Base-by-base conservation (phyloP, 225 moss, liverwort and hornwort genomes). In the Pseudisothecium myosuroides region DNA sequence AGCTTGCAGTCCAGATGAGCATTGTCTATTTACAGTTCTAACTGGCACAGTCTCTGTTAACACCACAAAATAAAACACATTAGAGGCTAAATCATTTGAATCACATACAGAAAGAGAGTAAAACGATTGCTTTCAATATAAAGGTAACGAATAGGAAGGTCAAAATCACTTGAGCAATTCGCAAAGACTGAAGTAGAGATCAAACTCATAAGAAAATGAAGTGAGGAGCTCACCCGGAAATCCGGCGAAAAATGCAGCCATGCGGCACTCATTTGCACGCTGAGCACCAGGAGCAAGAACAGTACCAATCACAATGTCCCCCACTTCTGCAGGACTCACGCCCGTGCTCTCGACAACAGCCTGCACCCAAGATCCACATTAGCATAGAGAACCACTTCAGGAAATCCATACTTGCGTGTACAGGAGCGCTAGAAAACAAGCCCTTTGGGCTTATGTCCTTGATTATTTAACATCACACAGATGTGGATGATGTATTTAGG, bases 1-100 rank as follows among this genome's bases (percentile, higher is more conserved):
- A 55, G 98, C 98, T 92, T 98, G 98, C 86, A 98, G 82, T 29
- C 98, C 96, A 39, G 98, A 98, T 56, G 97, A 97, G 93, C 98
- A 98, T 92, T 96, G 98, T 65, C 98, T 94, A 50, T 98, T 98
- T n/a, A 97, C 97, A 58, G 96, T 98, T 88, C 95, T 93, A 31
- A 98, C 71, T 17, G 98, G 93, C 76, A 98, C 98, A 36, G 95
- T 95, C 76, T 97, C 98, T 94, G 90, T 87, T 79, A 76, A 78
- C 84, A 88, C 11, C 90, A 87, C 67, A 88, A 26, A 64, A 84
- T 18, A 79, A 29, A 67, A 87, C 64, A 58, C 22, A 84, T 87
- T 49, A 87, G 80, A 88, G 88, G 64, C n/a, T 56, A 71, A 88
- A 80, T 55, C 58, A 49, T 71, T 50, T 73, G 54, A 73, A 60